phyloP scores from a whole-genome alignment of 805 yeast species.

The Wickerhamiella lipophila region DNA sequence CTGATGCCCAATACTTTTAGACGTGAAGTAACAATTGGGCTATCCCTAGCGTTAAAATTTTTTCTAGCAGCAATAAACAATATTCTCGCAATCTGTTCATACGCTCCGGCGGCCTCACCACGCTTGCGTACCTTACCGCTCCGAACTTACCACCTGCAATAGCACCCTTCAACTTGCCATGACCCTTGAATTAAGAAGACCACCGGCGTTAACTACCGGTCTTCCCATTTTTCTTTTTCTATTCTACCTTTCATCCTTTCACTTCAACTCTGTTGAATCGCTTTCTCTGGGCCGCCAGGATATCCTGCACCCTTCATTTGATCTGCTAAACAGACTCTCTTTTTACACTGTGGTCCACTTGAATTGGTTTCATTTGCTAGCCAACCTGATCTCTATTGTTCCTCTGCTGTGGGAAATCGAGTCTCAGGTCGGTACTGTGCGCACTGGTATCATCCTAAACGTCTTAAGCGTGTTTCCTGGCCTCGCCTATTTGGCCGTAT shows the following conservation, averaged over 20 bases:
- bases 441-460: slow-evolving; percentile 71
- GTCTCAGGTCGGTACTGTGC: slow-evolving; percentile 63
- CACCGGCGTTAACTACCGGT: slow-evolving; percentile 56
- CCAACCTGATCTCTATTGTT: slow-evolving; percentile 46
- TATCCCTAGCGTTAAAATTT: no score
- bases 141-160: no score
- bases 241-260: slow-evolving; percentile 31
- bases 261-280: slow-evolving; percentile 24
- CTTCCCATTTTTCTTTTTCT: slow-evolving; percentile 41
- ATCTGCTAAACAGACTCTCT: slow-evolving; percentile 41
- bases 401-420: slow-evolving; percentile 58
- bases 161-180: not conserved
- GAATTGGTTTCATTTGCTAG: slow-evolving; percentile 45
- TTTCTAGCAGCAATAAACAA: no score
- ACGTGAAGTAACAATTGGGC: no score
- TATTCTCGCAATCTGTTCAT: no score
- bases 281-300: slow-evolving; percentile 47
- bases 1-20: no score
- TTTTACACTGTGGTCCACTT: slow-evolving; percentile 62
- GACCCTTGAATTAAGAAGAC: slow-evolving; percentile 16
- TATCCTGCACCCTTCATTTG: slow-evolving; percentile 31
- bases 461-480: slow-evolving; percentile 59
- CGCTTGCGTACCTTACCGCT: no score
- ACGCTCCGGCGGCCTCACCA: no score
- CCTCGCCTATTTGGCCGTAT: slow-evolving; percentile 37